Conservation (phyloP, 2,329 filamentous ascomycete genomes). For the Talaromyces sp. region DNA sequence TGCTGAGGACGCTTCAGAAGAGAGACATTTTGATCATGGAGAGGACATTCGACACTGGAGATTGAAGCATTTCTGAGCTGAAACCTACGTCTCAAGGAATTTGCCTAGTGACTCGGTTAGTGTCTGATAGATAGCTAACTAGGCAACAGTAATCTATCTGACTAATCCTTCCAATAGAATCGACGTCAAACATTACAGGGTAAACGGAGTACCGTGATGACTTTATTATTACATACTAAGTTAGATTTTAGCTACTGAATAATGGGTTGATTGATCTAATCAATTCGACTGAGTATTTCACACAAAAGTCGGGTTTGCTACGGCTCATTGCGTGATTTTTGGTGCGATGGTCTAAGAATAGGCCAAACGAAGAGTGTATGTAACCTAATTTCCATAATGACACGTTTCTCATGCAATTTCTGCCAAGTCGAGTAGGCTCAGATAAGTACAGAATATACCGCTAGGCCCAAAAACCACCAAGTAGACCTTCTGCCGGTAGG, state of each 20-base stretch:
- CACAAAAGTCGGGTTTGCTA: background rate
- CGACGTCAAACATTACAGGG: background rate
- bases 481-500: background rate
- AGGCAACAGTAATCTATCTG: too few relatives aligned
- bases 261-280: background rate
- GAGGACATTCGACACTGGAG: background rate
- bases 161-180: background rate
- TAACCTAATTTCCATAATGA: background rate
- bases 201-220: background rate
- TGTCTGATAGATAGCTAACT: too few relatives aligned
- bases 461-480: background rate
- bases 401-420: background rate
- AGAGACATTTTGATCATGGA: background rate
- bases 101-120: background rate
- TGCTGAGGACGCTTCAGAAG: background rate
- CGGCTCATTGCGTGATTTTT: background rate
- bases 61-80: background rate
- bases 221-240: background rate
- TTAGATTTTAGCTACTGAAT: background rate
- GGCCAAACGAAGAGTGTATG: background rate
- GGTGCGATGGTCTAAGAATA: background rate
- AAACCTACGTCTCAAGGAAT: background rate
- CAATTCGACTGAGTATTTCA: background rate
- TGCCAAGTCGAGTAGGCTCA: background rate
- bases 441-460: background rate